These are phyloP conservation scores for Emmonsia crescens DNA, from an alignment of 2,329 filamentous ascomycete genomes.

Conservation along the genomic window DNA sequence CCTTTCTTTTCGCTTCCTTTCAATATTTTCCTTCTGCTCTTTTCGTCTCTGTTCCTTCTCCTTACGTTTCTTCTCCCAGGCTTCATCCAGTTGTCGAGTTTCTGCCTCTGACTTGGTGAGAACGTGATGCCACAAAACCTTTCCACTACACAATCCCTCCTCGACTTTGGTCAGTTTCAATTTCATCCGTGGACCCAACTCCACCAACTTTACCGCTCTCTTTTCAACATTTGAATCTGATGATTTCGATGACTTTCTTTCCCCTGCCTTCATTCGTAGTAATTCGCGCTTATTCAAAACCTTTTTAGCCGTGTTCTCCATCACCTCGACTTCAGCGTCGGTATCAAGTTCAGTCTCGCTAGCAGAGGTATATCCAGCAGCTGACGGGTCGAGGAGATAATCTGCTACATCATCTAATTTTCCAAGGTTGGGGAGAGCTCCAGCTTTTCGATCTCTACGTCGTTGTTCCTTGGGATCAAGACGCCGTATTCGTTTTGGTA, in stretches of 20 bases:
- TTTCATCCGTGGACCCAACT: constrained; percentile 82
- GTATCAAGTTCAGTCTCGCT: constrained; percentile 90
- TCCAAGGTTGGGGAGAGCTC: constrained; percentile 71
- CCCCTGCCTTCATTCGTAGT: constrained; percentile 34
- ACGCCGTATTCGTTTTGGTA: constrained; percentile 73
- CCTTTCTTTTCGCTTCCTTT: constrained; percentile 64
- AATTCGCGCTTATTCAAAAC: constrained; percentile 42
- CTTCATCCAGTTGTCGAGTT: constrained; percentile 64
- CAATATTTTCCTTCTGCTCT: constrained; percentile 81
- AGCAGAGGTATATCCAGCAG: constrained; percentile 81
- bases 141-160: constrained; percentile 79
- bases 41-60: constrained; percentile 75
- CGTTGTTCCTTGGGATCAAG: constrained; percentile 79
- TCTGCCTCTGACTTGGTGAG: constrained; percentile 75
- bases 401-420: constrained; percentile 89
- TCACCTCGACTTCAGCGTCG: constrained; percentile 86
- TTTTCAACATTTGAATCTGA: constrained; percentile 55
- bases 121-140: constrained; percentile 96
- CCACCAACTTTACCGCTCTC: constrained; percentile 80
- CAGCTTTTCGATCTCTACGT: constrained; percentile 53
- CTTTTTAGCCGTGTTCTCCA: constrained; percentile 45
- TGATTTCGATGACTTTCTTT: constrained; percentile 36
- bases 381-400: constrained; percentile 71
- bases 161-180: constrained; percentile 90
- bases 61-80: constrained; percentile 65